Conservation (phyloP, 1,284 basidiomycete genomes). For the Meira miltonrushii region DNA sequence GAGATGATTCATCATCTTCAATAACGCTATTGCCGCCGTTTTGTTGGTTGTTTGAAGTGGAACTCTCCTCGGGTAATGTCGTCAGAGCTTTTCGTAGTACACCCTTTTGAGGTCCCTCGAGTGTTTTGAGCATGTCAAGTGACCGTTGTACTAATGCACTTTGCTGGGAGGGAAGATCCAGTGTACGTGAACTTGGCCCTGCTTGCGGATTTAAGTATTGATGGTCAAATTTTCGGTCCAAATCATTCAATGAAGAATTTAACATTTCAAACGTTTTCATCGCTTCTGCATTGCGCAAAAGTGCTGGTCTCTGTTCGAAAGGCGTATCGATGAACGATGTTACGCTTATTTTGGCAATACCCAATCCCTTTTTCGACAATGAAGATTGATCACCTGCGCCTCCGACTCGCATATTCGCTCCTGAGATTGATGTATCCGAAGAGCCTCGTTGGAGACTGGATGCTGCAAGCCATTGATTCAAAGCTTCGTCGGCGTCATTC, state of each 20-base stretch:
- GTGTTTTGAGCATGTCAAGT: too few relatives aligned
- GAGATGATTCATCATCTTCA: not conserved
- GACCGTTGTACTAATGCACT: too few relatives aligned
- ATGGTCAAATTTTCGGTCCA: not conserved
- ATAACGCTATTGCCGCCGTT: not conserved
- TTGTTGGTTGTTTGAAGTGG: not conserved
- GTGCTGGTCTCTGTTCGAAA: slow-evolving; percentile 59
- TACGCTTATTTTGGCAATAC: too few relatives aligned
- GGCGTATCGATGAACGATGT: slow-evolving; percentile 17
- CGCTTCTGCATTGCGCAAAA: slow-evolving; percentile 69
- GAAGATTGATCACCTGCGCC: not conserved
- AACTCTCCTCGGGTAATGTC: not conserved
- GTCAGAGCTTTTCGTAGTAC: too few relatives aligned
- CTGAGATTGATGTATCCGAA: not conserved
- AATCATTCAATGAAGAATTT: slow-evolving; percentile 19
- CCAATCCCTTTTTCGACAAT: not conserved
- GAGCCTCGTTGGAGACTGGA: not conserved
- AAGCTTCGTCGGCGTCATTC: slow-evolving; percentile 59
- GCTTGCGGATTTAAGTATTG: not conserved
- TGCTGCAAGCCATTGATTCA: slow-evolving; percentile 35
- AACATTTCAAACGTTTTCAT: slow-evolving; percentile 58
- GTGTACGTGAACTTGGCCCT: not conserved
- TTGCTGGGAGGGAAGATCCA: too few relatives aligned
- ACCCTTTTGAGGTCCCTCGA: too few relatives aligned
- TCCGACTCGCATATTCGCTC: not conserved